Evolutionary conservation across 768 basidiomycete genomes (phyloP), one percentile per base, ranked within the genome.

Genomic region (Mycena metata): DNA sequence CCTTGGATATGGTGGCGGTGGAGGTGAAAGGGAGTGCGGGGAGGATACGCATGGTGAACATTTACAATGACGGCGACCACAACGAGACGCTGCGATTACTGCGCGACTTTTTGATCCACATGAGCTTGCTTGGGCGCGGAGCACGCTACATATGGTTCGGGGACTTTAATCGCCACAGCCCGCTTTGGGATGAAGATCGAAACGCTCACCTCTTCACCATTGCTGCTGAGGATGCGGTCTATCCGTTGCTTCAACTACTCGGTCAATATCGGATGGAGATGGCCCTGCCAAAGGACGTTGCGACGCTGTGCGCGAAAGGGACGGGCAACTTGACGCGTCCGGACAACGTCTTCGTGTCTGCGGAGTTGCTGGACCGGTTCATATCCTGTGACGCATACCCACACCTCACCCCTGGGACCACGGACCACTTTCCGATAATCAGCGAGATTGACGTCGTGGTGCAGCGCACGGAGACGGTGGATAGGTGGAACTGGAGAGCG

Each of bases 151-250:
- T n/a, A n/a, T 80, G 76, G 79, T 65, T 76, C 0, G 83, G 83
- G 0, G 79, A 83, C 72, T 83, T 84, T 73, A 84, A 84, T 69
- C 65, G 76, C 2, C 82, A 84, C 55, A 61, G 60, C 16, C 47
- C 60, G 16, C 35, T 55, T 7, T 84, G 83, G 83, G 83, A 85
- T n/a, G 71, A 76, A 1, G 42, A 58, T 0, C 6, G 62, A 0
- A 81, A 83, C 65, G 6, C 30, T 0, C 75, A 78, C n/a, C 72
- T 80, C 0, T 79, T 79, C 58, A 76, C 71, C 0, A 43, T 16
- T 2, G 35, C 2, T 11, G 52, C 52, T 4, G 62, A 75, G 0
- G 56, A 69, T 5, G 54, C 33, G 0, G 70, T 75, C 0, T 13
- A 69, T n/a, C 43, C 17, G 10, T 69, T 77, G 0, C 47, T 78